phyloP scores from a whole-genome alignment of 805 yeast species.

The Saccharomycopsis lassenensis region DNA sequence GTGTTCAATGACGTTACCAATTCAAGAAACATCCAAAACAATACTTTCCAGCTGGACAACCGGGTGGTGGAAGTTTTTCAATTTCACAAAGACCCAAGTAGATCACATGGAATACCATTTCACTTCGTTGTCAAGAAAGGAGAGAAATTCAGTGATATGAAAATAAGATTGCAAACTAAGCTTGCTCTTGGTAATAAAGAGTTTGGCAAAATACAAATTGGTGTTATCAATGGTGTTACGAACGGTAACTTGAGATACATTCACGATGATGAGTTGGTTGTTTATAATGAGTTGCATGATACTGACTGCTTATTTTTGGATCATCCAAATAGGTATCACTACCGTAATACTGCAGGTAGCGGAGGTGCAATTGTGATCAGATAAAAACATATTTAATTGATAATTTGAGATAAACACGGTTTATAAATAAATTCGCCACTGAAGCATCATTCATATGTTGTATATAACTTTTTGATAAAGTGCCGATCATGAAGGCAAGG shows the following conservation, averaged over 20 bases:
- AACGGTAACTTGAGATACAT: conserved; percentile 17
- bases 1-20: too few species aligned
- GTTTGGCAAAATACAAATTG: conserved; percentile 64
- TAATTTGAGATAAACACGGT: too few species aligned
- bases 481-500: too few species aligned
- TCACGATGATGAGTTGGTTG: conserved; percentile 40
- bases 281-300: conserved; percentile 43
- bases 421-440: too few species aligned
- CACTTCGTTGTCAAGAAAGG: conserved; percentile 57
- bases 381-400: too few species aligned
- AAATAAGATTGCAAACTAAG: conserved; percentile 51
- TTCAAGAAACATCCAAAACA: too few species aligned
- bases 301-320: conserved; percentile 64
- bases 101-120: conserved; percentile 79
- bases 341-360: conserved; percentile 33
- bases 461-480: too few species aligned
- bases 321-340: conserved; percentile 73
- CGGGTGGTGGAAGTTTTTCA: conserved; percentile 57
- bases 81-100: conserved; percentile 56
- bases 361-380: conserved; percentile 54
- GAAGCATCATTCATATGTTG: too few species aligned
- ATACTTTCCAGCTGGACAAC: too few species aligned
- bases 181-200: conserved; percentile 74
- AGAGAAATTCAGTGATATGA: conserved; percentile 56
- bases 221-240: conserved; percentile 31